Evolutionary conservation across 1,139 yeast species (phyloP), one percentile per base, ranked within the genome.

Genomic region (Geotrichum siamense): DNA sequence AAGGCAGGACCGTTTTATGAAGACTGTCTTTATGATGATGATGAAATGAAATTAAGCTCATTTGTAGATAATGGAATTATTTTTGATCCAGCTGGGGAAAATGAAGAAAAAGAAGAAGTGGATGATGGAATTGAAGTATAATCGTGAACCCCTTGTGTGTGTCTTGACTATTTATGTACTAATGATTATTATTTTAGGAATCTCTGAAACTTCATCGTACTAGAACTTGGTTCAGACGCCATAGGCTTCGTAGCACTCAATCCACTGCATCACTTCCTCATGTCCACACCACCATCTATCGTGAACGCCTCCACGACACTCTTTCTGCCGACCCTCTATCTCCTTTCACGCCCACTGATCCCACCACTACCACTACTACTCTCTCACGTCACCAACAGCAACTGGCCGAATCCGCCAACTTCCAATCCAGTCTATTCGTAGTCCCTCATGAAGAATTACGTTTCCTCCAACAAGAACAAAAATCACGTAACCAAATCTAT

Each of bases 1-100:
- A 39, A 38, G 15, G 38, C 42, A 12, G 49, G 44, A 6, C 49
- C 49, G 3, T 25, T 46, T 33, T 46, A 39, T 25, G 49, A 46
- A 17, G 49, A 46, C 26, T 39, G 49, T 29, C 19, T 39, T 17
- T 44, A 42, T 13, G 49, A 46, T 21, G 45, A 46, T 20, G 46
- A 46, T 31, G 49, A 41, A n/a, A 46, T 43, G 46, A 39, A 39
- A 13, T 22, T 46, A n/a, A 41, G 33, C 6, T 44, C 43, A 13
- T 32, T 39, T 36, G 28, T 41, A 5, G 46, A 42, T 16, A 34
- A 39, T 21, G 38, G 37, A n/a, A 33, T 36, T 12, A 20, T 39
- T 36, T 38, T 39, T 36, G 42, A 44, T 27, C 39, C 39, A n/a
- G 29, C 39, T 5, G 5, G 17, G 17, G 34, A 31, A 21, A 13